These are phyloP conservation scores for Sherardia arvensis DNA, from an alignment of 257 asterid species.

Conservation along the genomic window DNA sequence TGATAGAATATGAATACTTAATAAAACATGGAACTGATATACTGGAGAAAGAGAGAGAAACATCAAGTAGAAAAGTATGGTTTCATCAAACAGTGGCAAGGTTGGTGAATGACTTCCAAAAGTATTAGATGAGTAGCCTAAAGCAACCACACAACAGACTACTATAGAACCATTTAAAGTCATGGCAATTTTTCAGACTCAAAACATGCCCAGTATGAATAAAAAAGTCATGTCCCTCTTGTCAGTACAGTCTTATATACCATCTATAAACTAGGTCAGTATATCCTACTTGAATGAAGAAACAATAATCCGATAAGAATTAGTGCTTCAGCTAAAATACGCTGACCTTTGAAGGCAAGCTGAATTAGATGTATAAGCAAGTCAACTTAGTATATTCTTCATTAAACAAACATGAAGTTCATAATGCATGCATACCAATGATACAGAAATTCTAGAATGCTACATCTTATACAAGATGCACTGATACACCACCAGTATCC, in stretches of 20 bases:
- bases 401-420: neutral
- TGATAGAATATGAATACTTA: slow-evolving; percentile 41
- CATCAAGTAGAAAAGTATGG: neutral
- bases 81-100: neutral
- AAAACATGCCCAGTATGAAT: neutral
- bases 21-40: slow-evolving; percentile 58
- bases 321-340: neutral
- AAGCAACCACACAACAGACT: neutral
- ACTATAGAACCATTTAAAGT: neutral
- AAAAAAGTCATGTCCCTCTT: neutral
- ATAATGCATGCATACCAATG: neutral
- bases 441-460: neutral
- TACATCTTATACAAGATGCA: too few species aligned
- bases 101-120: neutral
- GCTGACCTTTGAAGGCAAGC: neutral
- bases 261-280: neutral
- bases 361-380: neutral
- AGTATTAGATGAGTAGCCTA: neutral
- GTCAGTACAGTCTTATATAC: neutral
- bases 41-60: neutral
- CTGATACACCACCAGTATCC: too few species aligned
- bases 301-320: neutral
- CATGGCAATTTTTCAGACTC: neutral
- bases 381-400: neutral
- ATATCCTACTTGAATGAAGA: neutral